These are phyloP conservation scores for Tricholoma saponaceum DNA, from an alignment of 768 basidiomycete genomes.

Conservation along the genomic window DNA sequence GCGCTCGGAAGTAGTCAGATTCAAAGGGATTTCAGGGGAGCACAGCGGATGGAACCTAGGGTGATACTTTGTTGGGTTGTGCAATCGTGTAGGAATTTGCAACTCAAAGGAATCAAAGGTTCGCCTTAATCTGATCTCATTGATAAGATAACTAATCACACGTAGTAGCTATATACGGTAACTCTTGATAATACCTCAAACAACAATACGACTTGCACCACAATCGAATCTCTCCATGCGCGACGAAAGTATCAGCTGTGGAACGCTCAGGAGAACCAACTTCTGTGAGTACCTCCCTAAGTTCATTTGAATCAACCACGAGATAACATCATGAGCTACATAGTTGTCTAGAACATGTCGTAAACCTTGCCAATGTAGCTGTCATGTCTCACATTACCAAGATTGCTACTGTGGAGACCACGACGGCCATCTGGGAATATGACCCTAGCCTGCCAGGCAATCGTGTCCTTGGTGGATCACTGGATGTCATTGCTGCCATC, in stretches of 20 bases:
- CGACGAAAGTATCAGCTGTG: constrained; percentile 8
- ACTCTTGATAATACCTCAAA: constrained; percentile 21
- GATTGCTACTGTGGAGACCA: constrained; percentile 19
- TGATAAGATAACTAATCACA: constrained; percentile 3
- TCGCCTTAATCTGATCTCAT: neutral
- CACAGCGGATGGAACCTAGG: constrained; percentile 25
- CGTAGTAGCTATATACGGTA: constrained; percentile 13
- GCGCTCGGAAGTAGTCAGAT: constrained; percentile 16
- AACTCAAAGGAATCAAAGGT: constrained; percentile 15
- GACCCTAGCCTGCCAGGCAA: constrained; percentile 21
- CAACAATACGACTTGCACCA: constrained; percentile 17
- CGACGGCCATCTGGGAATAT: constrained; percentile 29
- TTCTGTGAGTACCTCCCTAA: constrained; percentile 9
- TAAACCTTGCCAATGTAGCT: constrained; percentile 5
- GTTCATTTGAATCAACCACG: neutral
- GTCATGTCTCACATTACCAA: constrained; percentile 25
- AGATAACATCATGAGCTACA: neutral
- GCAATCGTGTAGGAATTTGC: constrained; percentile 20
- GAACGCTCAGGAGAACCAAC: constrained; percentile 11
- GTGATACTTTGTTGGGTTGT: constrained; percentile 18
- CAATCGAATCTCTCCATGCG: constrained; percentile 12
- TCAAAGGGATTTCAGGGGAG: constrained; percentile 15
- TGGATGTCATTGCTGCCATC: constrained; percentile 21
- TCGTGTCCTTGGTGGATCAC: constrained; percentile 6
- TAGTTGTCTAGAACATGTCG: constrained; percentile 26